Conservation (phyloP, 2,329 filamentous ascomycete genomes). For the Xylaria sp. region DNA sequence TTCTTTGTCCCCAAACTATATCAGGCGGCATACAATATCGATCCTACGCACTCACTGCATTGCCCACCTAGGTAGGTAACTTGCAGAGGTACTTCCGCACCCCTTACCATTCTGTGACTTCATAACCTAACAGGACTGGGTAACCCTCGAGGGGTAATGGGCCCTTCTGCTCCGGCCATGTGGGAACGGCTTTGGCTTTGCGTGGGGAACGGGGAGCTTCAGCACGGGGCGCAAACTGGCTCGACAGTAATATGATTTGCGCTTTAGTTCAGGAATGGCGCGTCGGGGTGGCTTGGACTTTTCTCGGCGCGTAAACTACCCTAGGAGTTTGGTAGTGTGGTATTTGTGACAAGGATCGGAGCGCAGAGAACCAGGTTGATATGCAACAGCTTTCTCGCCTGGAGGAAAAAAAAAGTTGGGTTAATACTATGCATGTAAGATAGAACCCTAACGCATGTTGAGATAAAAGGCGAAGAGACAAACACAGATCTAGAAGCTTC, state of each 20-base stretch:
- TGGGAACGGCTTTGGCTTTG: constrained; percentile 3
- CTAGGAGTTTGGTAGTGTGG: too few species aligned
- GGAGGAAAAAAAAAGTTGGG: background rate
- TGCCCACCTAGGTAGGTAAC: background rate
- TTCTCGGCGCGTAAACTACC: background rate
- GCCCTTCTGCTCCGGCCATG: constrained; percentile 6
- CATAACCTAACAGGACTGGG: background rate
- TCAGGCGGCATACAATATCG: too few species aligned
- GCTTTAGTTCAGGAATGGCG: constrained; percentile 1
- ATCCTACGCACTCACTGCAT: background rate
- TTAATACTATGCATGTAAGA: too few species aligned
- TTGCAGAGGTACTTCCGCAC: background rate
- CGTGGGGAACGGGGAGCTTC: constrained; percentile 33
- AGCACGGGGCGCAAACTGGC: constrained; percentile 35
- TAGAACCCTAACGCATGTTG: background rate
- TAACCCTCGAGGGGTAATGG: constrained; percentile 2
- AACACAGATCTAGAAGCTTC: background rate
- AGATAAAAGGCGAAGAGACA: background rate
- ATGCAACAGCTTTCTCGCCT: background rate
- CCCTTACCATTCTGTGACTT: background rate
- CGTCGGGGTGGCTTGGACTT: constrained; percentile 18
- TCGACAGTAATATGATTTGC: constrained; percentile 14
- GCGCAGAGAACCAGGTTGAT: background rate
- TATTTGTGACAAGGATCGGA: background rate
- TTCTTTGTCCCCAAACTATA: too few species aligned